phyloP scores from a whole-genome alignment of 441 rosid genomes.

The Metrosideros polymorpha region DNA sequence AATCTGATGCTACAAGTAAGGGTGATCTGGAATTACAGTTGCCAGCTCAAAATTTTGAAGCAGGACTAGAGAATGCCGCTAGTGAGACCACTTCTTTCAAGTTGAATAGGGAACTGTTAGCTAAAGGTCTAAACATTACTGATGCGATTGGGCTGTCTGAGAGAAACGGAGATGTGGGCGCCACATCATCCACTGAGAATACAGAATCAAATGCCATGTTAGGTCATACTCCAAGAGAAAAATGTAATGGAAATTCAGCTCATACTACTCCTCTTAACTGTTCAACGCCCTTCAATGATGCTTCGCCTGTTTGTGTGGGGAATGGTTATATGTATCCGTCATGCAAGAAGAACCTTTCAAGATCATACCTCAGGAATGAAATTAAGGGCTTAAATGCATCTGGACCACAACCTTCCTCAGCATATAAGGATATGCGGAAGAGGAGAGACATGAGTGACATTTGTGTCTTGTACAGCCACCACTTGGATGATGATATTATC shows the following conservation, averaged over 20 bases:
- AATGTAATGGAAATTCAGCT: slow-evolving; percentile 10
- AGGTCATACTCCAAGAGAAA: slow-evolving; percentile 10
- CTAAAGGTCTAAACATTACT: not conserved
- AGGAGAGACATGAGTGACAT: slow-evolving; percentile 35
- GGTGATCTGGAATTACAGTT: not conserved
- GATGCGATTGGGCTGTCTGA: not conserved
- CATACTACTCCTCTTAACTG: slow-evolving; percentile 10
- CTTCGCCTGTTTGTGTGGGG: slow-evolving; percentile 12
- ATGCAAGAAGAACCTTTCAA: slow-evolving; percentile 23
- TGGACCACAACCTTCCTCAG: slow-evolving; percentile 10
- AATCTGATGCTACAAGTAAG: not conserved
- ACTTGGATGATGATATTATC: slow-evolving; percentile 37
- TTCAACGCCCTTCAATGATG: slow-evolving; percentile 11
- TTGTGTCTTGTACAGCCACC: slow-evolving; percentile 48
- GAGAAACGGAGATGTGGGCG: not conserved
- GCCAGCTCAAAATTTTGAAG: not conserved
- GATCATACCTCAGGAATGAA: slow-evolving; percentile 30
- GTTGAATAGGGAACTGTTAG: not conserved
- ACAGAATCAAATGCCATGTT: slow-evolving; percentile 8
- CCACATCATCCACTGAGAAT: not conserved
- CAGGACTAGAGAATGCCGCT: not conserved
- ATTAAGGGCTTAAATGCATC: slow-evolving; percentile 24
- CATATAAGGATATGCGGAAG: slow-evolving; percentile 33
- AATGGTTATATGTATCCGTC: slow-evolving; percentile 13
- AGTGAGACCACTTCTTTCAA: not conserved